Base-by-base conservation (phyloP, 2,329 filamentous ascomycete species). In the Rutstroemia sp. region DNA sequence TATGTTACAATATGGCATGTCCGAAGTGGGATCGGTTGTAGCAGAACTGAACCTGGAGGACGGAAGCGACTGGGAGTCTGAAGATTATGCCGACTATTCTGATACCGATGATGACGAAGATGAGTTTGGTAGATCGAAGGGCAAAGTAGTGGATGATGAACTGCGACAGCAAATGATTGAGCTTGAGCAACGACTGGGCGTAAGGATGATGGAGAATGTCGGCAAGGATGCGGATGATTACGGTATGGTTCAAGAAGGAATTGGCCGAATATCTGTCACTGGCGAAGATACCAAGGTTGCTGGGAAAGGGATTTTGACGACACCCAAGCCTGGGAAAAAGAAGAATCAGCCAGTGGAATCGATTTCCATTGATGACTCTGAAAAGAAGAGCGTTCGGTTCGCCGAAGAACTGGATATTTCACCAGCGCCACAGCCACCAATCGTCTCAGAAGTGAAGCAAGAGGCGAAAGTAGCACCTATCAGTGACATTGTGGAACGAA, bases 1-100 rank as follows among this genome's bases (percentile, higher is more conserved):
- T 67, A 97, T 99, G 92, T 78, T 97, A 7, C 80, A 88, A 60
- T 99, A 97, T 68, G 86, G 89, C 59, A 75, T 96, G 71, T 86
- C 87, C 46, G 92, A 97, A 70, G 86, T 99, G 57, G 90, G 91
- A 4, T 84, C 89, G 39, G 88, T 99, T 2, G 94, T 99, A 16
- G 94, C 94, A 16, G 91, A 97, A 72, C 80, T 99, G 47, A 83
- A 95, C 57, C 72, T 97, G 2, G 89, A 95, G 60, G 86, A 92
- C 58, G 81, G 77, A 2, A 72, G 72, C 48, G 82, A 83, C 52
- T 80, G 79, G 48, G 76, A 78, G n/a, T 73, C 77, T 42, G 73
- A 77, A 12, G 76, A 76, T 17, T 73, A 81, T 17, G 77, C 81
- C 40, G 73, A 75, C 1, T 74, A 80, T 3, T 77, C 79, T 7